These are phyloP conservation scores for Albugo laibachii DNA, from an alignment of 352 stramenopile species.

Conservation along the genomic window DNA sequence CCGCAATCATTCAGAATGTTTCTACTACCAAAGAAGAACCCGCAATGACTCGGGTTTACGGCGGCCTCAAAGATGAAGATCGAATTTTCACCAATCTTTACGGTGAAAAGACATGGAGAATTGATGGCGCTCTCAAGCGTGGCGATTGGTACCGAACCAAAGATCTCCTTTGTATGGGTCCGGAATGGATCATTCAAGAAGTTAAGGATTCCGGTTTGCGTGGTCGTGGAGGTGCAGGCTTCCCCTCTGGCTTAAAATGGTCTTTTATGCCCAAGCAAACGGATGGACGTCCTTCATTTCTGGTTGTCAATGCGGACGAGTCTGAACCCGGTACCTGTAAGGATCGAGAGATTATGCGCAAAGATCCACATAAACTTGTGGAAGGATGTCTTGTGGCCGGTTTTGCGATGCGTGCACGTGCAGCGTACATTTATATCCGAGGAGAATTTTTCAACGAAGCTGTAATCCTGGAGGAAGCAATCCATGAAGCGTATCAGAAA, in stretches of 20 bases:
- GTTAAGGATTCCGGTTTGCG: constrained; percentile 98
- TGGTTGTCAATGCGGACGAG: constrained; percentile 99
- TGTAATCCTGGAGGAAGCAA: constrained; percentile 94
- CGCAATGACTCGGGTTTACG: constrained; percentile 75
- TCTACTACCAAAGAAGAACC: constrained; percentile 17
- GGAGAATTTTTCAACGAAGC: constrained; percentile 99
- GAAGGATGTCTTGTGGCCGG: constrained; percentile 95
- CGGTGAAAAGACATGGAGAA: constrained; percentile 86
- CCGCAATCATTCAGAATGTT: too few relatives aligned
- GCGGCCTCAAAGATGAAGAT: constrained; percentile 95
- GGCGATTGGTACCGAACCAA: constrained; percentile 95
- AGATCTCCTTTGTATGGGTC: constrained; percentile 96
- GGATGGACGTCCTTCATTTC: constrained; percentile 96
- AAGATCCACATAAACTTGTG: constrained; percentile 99
- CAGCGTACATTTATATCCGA: constrained; percentile 99
- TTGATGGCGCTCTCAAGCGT: constrained; percentile 78
- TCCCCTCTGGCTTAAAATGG: constrained; percentile 99
- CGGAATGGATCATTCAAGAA: constrained; percentile 99
- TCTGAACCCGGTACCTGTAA: constrained; percentile 98
- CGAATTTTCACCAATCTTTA: constrained; percentile 99
- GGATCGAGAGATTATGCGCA: constrained; percentile 99
- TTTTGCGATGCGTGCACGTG: constrained; percentile 96
- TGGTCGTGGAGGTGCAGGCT: constrained; percentile 94
- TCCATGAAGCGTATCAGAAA: constrained; percentile 96
- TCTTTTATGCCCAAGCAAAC: constrained; percentile 99